phyloP scores from a whole-genome alignment of 1,139 yeast species.

The Nakaseomyces uthaithaninus region DNA sequence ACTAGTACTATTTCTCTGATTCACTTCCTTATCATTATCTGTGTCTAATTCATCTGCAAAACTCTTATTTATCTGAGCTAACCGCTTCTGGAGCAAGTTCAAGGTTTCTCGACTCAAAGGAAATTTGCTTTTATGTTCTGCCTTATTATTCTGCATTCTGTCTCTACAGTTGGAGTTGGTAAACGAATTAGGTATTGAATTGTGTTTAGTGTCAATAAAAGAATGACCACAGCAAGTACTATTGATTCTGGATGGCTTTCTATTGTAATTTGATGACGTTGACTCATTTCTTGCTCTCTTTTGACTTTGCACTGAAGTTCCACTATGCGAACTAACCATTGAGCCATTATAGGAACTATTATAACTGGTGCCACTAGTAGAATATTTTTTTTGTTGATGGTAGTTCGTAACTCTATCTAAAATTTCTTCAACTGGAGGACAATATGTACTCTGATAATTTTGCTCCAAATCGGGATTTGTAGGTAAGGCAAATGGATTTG shows the following conservation, averaged over 20 bases:
- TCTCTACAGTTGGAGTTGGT: not conserved
- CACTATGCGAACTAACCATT: not conserved
- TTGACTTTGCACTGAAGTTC: not conserved
- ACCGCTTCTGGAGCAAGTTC: slow-evolving; percentile 8
- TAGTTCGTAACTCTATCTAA: not conserved
- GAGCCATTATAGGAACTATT: not conserved
- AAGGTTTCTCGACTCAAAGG: slow-evolving; percentile 11
- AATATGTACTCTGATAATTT: too few relatives aligned
- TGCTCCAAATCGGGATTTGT: not conserved
- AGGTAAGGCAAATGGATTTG: slow-evolving; percentile 44
- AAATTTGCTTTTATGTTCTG: not conserved
- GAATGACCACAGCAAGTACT: not conserved
- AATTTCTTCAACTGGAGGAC: not conserved
- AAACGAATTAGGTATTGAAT: slow-evolving; percentile 1
- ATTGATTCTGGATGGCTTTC: not conserved
- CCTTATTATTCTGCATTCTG: slow-evolving; percentile 5
- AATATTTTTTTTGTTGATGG: not conserved
- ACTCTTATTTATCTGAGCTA: slow-evolving; percentile 6
- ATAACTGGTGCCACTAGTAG: not conserved
- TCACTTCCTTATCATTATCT: not conserved
- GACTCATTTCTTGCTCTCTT: not conserved
- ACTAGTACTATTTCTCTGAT: not conserved
- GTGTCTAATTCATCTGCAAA: not conserved
- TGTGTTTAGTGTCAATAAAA: not conserved
- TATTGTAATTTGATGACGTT: not conserved